Base-by-base conservation (phyloP, 1,284 basidiomycete genomes). In the Heterobasidion parviporum region DNA sequence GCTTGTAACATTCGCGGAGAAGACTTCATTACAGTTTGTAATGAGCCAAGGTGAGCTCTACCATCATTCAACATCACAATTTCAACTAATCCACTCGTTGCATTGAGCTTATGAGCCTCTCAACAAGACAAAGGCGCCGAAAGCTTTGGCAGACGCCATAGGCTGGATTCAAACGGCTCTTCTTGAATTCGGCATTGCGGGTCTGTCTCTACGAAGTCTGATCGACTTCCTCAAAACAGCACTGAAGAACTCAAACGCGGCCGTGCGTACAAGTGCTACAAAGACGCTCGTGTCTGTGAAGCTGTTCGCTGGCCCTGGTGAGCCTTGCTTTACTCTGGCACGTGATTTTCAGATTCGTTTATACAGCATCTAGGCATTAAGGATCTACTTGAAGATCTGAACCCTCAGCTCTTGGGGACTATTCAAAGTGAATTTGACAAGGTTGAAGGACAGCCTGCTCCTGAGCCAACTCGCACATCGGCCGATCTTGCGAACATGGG, bases 341-440 rank as follows among this genome's bases (percentile, higher is more conserved):
- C 38, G 38, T 41, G 12, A 10, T 5, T n/a, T 41, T 5, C n/a
- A 6, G 12, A 6, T 3, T 12, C 38, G n/a, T 10, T 41, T 12
- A n/a, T 46, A 38, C 5, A 41, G 48, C 8, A 26, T 46, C 38
- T 66, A 89, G 94, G 91, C 62, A 87, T 99, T 71, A 93, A 89
- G 67, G 89, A 93, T 57, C 87, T 99, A 63, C 71, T 99, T 16
- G 92, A 94, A 66, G 97, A 98, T 67, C 76, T 99, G 49, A 99
- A 98, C 66, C 89, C 96, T 3, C 93, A 98, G 66, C 77, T 99
- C 10, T 76, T 96, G n/a, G 81, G 83, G 20, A 98, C 94, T 1
- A 98, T 99, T 64, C 85, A 84, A 53, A 77, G 78, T 59, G 97
- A 99, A 67, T 98, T 99, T 64, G 94, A 93, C 61, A 98, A 98